phyloP scores from a whole-genome alignment of 495 filamentous ascomycete genomes.

The Penicillium psychrofluorescens region DNA sequence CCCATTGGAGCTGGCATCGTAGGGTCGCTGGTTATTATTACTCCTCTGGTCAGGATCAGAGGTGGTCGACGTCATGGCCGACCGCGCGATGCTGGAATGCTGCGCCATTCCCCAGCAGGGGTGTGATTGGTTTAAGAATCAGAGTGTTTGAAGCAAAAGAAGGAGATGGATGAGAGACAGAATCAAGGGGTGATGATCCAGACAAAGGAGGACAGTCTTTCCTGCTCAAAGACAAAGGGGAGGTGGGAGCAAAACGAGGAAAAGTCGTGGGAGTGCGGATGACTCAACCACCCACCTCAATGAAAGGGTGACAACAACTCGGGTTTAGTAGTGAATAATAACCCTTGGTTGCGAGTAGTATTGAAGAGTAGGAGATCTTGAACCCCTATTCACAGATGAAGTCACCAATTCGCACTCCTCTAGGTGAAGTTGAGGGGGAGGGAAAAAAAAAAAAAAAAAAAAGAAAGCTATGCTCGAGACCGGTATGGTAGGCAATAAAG shows the following conservation, averaged over 20 bases:
- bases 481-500: too few species aligned
- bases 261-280: not conserved
- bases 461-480: too few species aligned
- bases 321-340: too few species aligned
- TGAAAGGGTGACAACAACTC: not conserved
- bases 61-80: constrained; percentile 43
- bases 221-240: not conserved
- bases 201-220: not conserved
- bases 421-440: too few species aligned
- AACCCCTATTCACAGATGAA: too few species aligned
- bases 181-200: not conserved
- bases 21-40: constrained; percentile 12
- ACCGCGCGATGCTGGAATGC: constrained; percentile 51
- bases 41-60: constrained; percentile 22
- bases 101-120: constrained; percentile 27
- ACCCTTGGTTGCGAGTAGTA: not conserved
- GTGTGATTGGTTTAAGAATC: not conserved
- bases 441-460: too few species aligned
- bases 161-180: not conserved
- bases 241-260: not conserved
- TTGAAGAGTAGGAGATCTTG: not conserved
- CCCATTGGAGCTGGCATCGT: constrained; percentile 19
- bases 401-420: too few species aligned
- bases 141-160: not conserved
- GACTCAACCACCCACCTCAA: not conserved